These are phyloP conservation scores for Bacidia rubella DNA, from an alignment of 495 filamentous ascomycete species.

Conservation along the genomic window DNA sequence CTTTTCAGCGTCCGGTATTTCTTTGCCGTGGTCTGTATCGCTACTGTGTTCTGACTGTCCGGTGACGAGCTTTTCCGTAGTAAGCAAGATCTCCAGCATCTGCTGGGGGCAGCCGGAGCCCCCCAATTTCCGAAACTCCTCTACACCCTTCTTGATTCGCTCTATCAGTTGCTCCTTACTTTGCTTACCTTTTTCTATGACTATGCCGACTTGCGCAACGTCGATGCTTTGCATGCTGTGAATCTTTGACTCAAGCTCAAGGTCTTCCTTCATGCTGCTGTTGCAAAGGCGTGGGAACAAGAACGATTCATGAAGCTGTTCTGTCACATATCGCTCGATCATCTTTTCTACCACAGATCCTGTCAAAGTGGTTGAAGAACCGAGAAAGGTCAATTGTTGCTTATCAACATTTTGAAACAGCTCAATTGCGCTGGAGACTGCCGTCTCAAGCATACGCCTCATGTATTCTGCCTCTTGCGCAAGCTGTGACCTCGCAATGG, in stretches of 20 bases:
- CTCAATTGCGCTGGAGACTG: conserved; percentile 87
- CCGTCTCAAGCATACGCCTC: conserved; percentile 73
- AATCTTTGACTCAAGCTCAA: conserved; percentile 82
- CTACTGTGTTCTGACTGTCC: conserved; percentile 14
- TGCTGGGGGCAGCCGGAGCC: conserved; percentile 80
- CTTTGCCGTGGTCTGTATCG: conserved; percentile 24
- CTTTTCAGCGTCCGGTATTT: conserved; percentile 39
- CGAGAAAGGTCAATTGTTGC: conserved; percentile 81
- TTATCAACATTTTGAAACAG: conserved; percentile 93
- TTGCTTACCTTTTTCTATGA: conserved; percentile 54
- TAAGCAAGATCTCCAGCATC: conserved; percentile 79
- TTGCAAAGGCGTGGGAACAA: conserved; percentile 72
- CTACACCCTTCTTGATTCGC: conserved; percentile 62
- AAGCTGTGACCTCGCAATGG: conserved; percentile 39
- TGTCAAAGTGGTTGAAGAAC: conserved; percentile 85
- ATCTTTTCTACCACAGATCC: conserved; percentile 82
- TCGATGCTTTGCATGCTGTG: conserved; percentile 88
- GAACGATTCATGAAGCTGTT: conserved; percentile 79
- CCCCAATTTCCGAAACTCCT: conserved; percentile 78
- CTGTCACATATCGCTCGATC: conserved; percentile 88
- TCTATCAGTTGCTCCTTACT: conserved; percentile 60
- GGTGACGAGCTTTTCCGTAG: conserved; percentile 78
- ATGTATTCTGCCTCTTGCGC: conserved; percentile 82
- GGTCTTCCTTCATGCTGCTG: conserved; percentile 66
- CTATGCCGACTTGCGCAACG: conserved; percentile 84